Evolutionary conservation across 768 basidiomycete genomes (phyloP).

Genomic region (Cystofilobasidium bisporidii): DNA sequence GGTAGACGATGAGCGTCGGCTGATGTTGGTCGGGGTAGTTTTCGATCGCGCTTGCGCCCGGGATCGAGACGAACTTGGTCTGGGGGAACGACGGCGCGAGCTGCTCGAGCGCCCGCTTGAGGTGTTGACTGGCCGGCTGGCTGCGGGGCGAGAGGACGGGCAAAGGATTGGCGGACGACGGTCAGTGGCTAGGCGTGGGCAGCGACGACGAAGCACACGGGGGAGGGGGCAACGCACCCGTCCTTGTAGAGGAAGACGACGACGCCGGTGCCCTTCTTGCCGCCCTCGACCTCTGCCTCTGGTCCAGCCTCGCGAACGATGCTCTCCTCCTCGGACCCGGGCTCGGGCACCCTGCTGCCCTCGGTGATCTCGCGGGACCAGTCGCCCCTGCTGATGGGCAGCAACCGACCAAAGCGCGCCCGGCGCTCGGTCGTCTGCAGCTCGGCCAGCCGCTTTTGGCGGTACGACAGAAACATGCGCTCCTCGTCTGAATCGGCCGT

Average conservation of each 20-base stretch:
- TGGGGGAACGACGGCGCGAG: constrained; percentile 77
- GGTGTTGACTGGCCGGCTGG: constrained; percentile 60
- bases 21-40: constrained; percentile 82
- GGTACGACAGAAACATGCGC: constrained; percentile 58
- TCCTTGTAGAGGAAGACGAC: constrained; percentile 94
- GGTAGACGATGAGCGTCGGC: constrained; percentile 87
- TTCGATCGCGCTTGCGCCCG: constrained; percentile 90
- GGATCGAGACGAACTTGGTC: constrained; percentile 91
- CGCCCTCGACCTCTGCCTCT: constrained; percentile 31
- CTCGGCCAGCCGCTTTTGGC: constrained; percentile 56
- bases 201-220: background rate
- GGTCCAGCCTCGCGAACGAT: constrained; percentile 50
- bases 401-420: constrained; percentile 66
- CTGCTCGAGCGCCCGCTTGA: constrained; percentile 57
- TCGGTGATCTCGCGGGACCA: constrained; percentile 94
- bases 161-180: background rate
- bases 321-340: constrained; percentile 50
- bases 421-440: constrained; percentile 51
- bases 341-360: constrained; percentile 51
- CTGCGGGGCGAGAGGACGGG: background rate
- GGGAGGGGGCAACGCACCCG: constrained; percentile 52
- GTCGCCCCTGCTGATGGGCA: constrained; percentile 83
- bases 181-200: background rate
- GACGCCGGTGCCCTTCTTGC: constrained; percentile 65
- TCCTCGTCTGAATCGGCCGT: constrained; percentile 65